A percentile compares a stretch with the other conserved stretches of the same genome.
phyloP scores from a whole-genome alignment of 352 stramenopile species.

The Phytophthora gonapodyides region DNA sequence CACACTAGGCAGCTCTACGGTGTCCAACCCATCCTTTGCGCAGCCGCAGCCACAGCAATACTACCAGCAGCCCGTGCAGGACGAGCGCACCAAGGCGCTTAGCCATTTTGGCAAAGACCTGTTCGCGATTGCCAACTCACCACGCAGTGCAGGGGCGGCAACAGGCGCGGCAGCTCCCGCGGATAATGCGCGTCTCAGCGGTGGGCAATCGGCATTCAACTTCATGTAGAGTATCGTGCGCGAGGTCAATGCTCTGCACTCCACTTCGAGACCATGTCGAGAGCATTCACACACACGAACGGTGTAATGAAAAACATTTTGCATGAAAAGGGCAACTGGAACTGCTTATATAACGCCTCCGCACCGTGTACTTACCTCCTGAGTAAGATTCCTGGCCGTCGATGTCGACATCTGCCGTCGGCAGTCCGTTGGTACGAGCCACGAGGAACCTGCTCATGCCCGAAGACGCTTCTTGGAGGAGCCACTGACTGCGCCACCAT shows the following conservation, averaged over 20 bases:
- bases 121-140: slow-evolving; percentile 86
- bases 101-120: slow-evolving; percentile 87
- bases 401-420: slow-evolving; percentile 14
- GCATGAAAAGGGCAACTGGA: slow-evolving; percentile 19
- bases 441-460: slow-evolving; percentile 15
- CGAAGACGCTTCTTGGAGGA: slow-evolving; percentile 39
- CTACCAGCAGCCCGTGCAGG: slow-evolving; percentile 39
- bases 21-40: slow-evolving; percentile 40
- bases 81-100: slow-evolving; percentile 68
- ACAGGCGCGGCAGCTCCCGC: slow-evolving; percentile 15
- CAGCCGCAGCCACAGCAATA: slow-evolving; percentile 43
- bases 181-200: slow-evolving; percentile 28
- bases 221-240: slow-evolving; percentile 82
- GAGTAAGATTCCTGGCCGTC: slow-evolving; percentile 11
- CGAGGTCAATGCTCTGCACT: slow-evolving; percentile 9
- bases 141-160: slow-evolving; percentile 41
- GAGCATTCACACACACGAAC: slow-evolving; percentile 17
- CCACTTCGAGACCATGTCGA: slow-evolving; percentile 7
- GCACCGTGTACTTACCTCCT: slow-evolving; percentile 13
- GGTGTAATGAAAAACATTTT: slow-evolving; percentile 29
- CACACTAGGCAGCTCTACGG: slow-evolving; percentile 39
- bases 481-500: slow-evolving; percentile 4
- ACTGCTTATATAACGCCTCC: slow-evolving; percentile 19
- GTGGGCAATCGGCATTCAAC: slow-evolving; percentile 82
- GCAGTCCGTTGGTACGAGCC: slow-evolving; percentile 4